Conservation (phyloP, 345 rosid species). For the Gossypioides kirkii region DNA sequence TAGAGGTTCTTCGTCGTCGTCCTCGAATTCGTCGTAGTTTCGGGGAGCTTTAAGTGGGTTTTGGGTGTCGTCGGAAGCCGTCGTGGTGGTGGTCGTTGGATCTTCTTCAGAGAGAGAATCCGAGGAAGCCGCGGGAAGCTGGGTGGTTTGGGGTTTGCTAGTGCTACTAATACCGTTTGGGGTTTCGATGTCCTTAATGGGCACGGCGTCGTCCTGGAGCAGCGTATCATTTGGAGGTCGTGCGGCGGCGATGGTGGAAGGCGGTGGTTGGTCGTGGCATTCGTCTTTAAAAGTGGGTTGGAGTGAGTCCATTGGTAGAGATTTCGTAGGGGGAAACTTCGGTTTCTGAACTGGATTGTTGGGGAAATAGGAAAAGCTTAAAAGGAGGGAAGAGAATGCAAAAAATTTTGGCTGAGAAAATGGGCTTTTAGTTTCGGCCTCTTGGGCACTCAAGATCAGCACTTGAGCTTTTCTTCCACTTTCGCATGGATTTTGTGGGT, state of each 20-base stretch:
- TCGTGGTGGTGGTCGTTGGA: constrained; percentile 30
- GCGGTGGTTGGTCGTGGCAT: constrained; percentile 20
- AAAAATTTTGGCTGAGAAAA: not conserved
- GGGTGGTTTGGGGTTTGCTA: constrained; percentile 10
- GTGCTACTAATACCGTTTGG: not conserved
- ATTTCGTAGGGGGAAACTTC: not conserved
- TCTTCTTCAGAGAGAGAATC: constrained; percentile 62
- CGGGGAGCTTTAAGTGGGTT: constrained; percentile 39
- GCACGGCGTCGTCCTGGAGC: not conserved
- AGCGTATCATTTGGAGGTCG: not conserved
- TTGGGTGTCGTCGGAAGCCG: constrained; percentile 68
- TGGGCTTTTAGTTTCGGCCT: not conserved
- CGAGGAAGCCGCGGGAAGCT: constrained; percentile 30
- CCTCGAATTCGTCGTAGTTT: constrained; percentile 40
- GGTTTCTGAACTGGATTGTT: constrained; percentile 6
- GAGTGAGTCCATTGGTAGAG: constrained; percentile 44
- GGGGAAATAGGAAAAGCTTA: not conserved
- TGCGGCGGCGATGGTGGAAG: not conserved
- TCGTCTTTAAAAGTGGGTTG: constrained; percentile 34
- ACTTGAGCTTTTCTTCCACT: too few species aligned
- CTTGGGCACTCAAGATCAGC: too few species aligned
- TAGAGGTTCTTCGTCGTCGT: constrained; percentile 55
- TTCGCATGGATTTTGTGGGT: too few species aligned
- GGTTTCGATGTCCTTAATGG: constrained; percentile 5
- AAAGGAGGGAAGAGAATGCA: not conserved